These are phyloP conservation scores for Diaporthe sp. DNA, from an alignment of 2,329 filamentous ascomycete species.

Conservation along the genomic window DNA sequence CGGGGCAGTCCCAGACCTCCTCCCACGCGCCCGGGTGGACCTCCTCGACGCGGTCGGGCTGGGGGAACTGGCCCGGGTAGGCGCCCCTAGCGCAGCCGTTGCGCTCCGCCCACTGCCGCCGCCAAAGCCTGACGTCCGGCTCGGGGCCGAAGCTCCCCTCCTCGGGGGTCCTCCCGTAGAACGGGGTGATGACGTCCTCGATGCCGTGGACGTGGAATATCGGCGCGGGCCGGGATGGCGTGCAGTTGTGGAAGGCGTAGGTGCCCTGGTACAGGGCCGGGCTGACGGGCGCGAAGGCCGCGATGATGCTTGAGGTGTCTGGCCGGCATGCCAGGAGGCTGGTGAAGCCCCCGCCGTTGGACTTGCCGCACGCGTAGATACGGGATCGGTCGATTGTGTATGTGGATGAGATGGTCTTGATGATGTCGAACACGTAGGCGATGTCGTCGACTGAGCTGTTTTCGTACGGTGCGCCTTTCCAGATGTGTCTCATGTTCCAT, in stretches of 20 bases:
- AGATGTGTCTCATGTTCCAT: slow-evolving; percentile 45
- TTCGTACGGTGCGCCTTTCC: slow-evolving; percentile 47
- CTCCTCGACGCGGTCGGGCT: slow-evolving; percentile 39
- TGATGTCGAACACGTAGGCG: slow-evolving; percentile 46
- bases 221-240: slow-evolving; percentile 40
- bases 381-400: slow-evolving; percentile 44
- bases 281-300: slow-evolving; percentile 43
- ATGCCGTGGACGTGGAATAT: slow-evolving; percentile 43
- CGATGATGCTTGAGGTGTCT: slow-evolving; percentile 42
- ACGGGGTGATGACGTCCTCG: slow-evolving; percentile 42
- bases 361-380: slow-evolving; percentile 44
- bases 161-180: slow-evolving; percentile 40
- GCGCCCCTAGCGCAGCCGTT: slow-evolving; percentile 40
- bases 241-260: slow-evolving; percentile 41
- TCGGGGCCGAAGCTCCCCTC: slow-evolving; percentile 41
- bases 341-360: slow-evolving; percentile 44
- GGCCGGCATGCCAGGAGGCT: slow-evolving; percentile 43
- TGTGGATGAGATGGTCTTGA: slow-evolving; percentile 42
- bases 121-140: slow-evolving; percentile 43
- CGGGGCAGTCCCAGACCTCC: slow-evolving; percentile 43
- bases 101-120: slow-evolving; percentile 43
- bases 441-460: slow-evolving; percentile 47
- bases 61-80: slow-evolving; percentile 40
- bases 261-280: slow-evolving; percentile 44
- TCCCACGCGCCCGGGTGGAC: slow-evolving; percentile 43